Evolutionary conservation across 306 rosid species (phyloP).

Genomic region (Ormosia emarginata): DNA sequence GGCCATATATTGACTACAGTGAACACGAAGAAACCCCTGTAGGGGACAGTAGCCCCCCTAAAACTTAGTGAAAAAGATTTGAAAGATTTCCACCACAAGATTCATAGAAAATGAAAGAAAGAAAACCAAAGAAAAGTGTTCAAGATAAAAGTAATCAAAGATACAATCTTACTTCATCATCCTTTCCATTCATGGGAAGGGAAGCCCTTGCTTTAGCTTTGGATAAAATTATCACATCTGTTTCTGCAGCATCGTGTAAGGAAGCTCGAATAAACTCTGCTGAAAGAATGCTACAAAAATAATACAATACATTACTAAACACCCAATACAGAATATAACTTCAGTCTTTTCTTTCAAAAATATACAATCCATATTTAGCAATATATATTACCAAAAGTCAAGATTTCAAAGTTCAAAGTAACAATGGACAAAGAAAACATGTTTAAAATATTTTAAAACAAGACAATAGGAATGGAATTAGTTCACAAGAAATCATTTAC

Average conservation of each 20-base stretch:
- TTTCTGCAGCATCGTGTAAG: constrained; percentile 71
- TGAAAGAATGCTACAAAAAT: constrained; percentile 91
- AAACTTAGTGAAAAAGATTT: background rate
- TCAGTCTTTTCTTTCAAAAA: constrained; percentile 4
- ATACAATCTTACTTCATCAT: constrained; percentile 61
- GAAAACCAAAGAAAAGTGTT: background rate
- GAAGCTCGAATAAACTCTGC: constrained; percentile 89
- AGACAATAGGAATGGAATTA: background rate
- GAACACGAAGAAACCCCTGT: background rate
- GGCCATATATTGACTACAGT: background rate
- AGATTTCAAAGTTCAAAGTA: background rate
- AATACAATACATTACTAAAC: constrained; percentile 46
- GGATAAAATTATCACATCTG: constrained; percentile 65
- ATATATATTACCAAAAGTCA: background rate
- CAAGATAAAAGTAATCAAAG: background rate
- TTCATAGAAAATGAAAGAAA: constrained; percentile 7
- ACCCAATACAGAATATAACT: background rate
- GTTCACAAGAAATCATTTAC: background rate
- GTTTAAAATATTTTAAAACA: background rate
- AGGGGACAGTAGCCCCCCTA: background rate
- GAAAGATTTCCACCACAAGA: constrained; percentile 18
- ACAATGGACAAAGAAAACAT: constrained; percentile 8
- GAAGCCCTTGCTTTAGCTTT: constrained; percentile 79
- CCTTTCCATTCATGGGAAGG: constrained; percentile 66
- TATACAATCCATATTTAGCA: background rate